Percentiles rank a stretch among this genome's conserved stretches.
phyloP scores from a whole-genome alignment of 2,329 filamentous ascomycete genomes.

The Helminthosporium solani region DNA sequence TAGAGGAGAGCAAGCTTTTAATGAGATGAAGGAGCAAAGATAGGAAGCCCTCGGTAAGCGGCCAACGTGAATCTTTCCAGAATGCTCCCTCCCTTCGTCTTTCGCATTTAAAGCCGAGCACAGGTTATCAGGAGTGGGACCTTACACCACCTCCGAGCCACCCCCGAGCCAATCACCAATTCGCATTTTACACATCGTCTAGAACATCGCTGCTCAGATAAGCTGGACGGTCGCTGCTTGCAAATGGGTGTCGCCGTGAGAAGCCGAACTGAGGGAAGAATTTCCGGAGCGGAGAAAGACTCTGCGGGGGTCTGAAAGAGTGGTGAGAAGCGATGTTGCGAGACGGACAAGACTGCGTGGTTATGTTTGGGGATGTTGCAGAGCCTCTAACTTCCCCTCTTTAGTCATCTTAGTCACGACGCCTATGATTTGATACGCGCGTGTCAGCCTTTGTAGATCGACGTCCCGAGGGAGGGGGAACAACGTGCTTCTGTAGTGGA shows the following conservation, averaged over 20 bases:
- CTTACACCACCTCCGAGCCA: constrained; percentile 1
- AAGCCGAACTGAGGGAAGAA: neutral
- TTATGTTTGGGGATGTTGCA: neutral
- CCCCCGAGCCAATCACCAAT: constrained; percentile 10
- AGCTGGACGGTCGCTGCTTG: constrained; percentile 2
- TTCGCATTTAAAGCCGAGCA: neutral
- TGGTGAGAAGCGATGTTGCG: neutral
- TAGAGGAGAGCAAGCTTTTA: too few species aligned
- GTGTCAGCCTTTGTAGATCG: neutral
- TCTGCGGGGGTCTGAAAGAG: neutral
- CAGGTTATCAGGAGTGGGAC: constrained; percentile 13
- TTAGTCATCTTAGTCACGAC: constrained; percentile 16
- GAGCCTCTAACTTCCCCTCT: constrained; percentile 11
- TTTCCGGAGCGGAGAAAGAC: neutral
- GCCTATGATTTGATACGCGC: too few species aligned
- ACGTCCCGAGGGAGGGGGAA: neutral
- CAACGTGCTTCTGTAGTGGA: neutral
- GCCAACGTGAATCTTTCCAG: neutral
- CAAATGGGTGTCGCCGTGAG: neutral
- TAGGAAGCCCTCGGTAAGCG: neutral
- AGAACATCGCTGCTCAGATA: constrained; percentile 19
- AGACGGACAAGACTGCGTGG: neutral
- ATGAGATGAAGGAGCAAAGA: neutral
- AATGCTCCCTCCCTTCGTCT: neutral
- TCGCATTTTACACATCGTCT: constrained; percentile 5